These are phyloP conservation scores for Globisporangium spiculum DNA, from an alignment of 352 stramenopile species.

Conservation along the genomic window DNA sequence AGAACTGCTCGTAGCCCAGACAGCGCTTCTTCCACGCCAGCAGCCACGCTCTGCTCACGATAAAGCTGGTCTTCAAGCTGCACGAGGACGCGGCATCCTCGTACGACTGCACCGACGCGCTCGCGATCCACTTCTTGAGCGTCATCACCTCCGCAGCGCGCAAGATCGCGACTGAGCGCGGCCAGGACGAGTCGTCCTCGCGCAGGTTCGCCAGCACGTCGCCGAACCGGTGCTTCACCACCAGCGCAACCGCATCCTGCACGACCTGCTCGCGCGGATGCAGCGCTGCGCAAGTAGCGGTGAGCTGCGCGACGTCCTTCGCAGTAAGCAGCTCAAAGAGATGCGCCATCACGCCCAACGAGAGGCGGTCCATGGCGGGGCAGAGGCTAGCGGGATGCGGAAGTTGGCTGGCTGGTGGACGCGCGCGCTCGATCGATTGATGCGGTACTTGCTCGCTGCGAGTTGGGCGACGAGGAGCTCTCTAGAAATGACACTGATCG, in stretches of 20 bases:
- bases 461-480: conserved; percentile 1
- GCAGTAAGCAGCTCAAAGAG: conserved; percentile 66
- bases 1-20: conserved; percentile 67
- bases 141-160: conserved; percentile 60
- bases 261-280: conserved; percentile 30
- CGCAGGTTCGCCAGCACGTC: conserved; percentile 52
- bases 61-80: conserved; percentile 32
- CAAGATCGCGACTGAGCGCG: conserved; percentile 53
- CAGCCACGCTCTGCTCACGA: conserved; percentile 75
- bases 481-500: background rate
- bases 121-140: conserved; percentile 54
- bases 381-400: background rate
- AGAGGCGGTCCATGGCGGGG: conserved; percentile 55
- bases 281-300: conserved; percentile 41
- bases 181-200: conserved; percentile 50
- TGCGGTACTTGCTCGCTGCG: background rate
- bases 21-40: conserved; percentile 72
- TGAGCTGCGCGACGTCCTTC: conserved; percentile 48
- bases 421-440: background rate
- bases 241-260: conserved; percentile 52
- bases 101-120: conserved; percentile 27
- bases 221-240: conserved; percentile 54
- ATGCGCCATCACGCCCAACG: conserved; percentile 46
- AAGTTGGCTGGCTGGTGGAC: background rate
- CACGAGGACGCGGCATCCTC: conserved; percentile 37